These are phyloP conservation scores for Globisporangium iwayamae DNA, from an alignment of 352 stramenopile species.

Conservation along the genomic window DNA sequence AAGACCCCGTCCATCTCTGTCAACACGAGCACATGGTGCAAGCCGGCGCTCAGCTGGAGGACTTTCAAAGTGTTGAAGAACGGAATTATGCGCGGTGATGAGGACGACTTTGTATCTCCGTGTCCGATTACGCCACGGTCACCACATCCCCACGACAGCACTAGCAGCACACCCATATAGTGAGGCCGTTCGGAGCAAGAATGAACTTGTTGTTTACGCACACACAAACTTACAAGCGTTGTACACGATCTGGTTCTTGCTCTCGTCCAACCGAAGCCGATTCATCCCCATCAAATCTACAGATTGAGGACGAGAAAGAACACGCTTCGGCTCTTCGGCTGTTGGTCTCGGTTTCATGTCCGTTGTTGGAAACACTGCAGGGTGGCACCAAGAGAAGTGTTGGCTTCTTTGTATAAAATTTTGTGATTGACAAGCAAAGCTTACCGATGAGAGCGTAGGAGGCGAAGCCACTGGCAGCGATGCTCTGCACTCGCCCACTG, in stretches of 20 bases:
- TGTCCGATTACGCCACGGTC: constrained; percentile 58
- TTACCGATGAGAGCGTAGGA: constrained; percentile 68
- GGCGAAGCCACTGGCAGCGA: constrained; percentile 59
- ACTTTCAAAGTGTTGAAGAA: constrained; percentile 60
- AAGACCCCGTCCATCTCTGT: constrained; percentile 70
- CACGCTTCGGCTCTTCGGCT: constrained; percentile 15
- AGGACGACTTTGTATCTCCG: constrained; percentile 37
- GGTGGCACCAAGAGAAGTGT: neutral
- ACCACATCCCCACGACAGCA: constrained; percentile 70
- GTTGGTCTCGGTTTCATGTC: constrained; percentile 14
- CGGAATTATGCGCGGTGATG: constrained; percentile 40
- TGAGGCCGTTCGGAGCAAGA: neutral
- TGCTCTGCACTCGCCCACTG: constrained; percentile 37
- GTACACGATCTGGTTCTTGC: constrained; percentile 7
- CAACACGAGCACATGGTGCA: constrained; percentile 63
- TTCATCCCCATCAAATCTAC: constrained; percentile 16
- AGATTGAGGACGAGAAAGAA: constrained; percentile 18
- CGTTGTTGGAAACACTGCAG: constrained; percentile 18
- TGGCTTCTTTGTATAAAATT: neutral
- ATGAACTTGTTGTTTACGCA: neutral
- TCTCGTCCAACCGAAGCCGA: constrained; percentile 13
- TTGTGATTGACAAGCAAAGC: neutral
- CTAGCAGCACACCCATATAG: constrained; percentile 18
- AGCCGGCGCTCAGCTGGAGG: constrained; percentile 44
- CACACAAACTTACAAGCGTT: constrained; percentile 7